Evolutionary conservation across 306 rosid genomes (phyloP), one percentile per base, ranked within the genome.

Genomic region (Cucurbita moschata): DNA sequence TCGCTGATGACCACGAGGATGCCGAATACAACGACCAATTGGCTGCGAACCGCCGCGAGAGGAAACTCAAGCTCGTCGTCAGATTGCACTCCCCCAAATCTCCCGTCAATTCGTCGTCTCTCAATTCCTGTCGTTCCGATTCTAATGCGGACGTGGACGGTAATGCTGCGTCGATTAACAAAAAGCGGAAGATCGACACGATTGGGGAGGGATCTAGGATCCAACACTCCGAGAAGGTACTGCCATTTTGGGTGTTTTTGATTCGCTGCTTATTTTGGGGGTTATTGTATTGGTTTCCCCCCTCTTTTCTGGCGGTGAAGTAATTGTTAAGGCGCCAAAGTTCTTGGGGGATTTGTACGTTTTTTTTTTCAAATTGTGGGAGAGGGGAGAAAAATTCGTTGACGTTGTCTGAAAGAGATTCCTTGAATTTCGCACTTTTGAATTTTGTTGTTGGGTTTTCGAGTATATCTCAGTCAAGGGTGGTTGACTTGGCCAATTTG

Each of bases 341-440:
- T 69, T 47, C 16, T 50, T 4, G 59, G 46, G 46, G 14, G 73
- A 47, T 68, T 47, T 26, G 21, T 46, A 13, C 56, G 43, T 69
- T 70, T 69, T 70, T 70, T 26, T 70, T 70, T 30, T 30, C 35
- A 30, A 30, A 30, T 30, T 70, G 58, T 35, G 74, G 55, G 23
- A 3, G 14, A 5, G 73, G 49, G 66, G 78, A 75, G 50, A 55
- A 57, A 63, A 67, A 19, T 66, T 50, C 77, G 87, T 79, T 87
- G 87, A 78, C 86, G 52, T 37, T 49, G 3, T 44, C 18, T 80
- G 75, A 65, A 68, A 77, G 79, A 76, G 70, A 51, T 51, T 79
- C 87, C 83, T 83, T 81, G 83, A 83, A 83, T 83, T 87, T 81
- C 85, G 91, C 82, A 85, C 86, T 80, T 74, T 82, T 76, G 78